Conservation (phyloP, 2,329 filamentous ascomycete genomes). For the Aureobasidium sp. region DNA sequence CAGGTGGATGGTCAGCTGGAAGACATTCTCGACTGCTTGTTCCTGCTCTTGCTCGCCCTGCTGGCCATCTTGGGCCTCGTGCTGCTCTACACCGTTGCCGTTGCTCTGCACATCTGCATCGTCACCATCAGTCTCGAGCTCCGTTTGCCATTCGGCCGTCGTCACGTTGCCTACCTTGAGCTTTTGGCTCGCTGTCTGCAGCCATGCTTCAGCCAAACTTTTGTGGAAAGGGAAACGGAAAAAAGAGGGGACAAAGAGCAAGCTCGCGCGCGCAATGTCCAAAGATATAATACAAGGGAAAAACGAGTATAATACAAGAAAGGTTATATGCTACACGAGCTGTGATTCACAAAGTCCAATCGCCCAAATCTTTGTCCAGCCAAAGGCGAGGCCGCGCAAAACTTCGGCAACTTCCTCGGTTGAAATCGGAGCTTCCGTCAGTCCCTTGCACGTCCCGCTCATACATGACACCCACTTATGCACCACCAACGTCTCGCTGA, state of each 20-base stretch:
- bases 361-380: not conserved
- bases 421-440: conserved; percentile 2
- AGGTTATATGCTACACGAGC: not conserved
- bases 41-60: conserved; percentile 4
- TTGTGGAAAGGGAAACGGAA: not conserved
- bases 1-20: conserved; percentile 69
- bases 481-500: not conserved
- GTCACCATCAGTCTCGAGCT: not conserved
- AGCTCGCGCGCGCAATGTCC: not conserved
- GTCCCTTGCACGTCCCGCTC: not conserved
- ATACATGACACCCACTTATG: not conserved
- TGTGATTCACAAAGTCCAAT: conserved; percentile 6
- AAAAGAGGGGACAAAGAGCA: not conserved
- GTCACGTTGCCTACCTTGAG: conserved; percentile 8
- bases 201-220: conserved; percentile 11
- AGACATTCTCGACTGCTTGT: conserved; percentile 35
- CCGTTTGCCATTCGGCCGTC: not conserved
- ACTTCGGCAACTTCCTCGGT: conserved; percentile 5
- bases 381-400: conserved; percentile 3
- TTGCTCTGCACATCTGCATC: conserved; percentile 8
- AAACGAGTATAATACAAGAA: conserved; percentile 13
- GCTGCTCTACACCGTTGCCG: not conserved
- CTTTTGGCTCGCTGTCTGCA: conserved; percentile 10
- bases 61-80: conserved; percentile 2
- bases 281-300: not conserved